A percentile compares a stretch with the other conserved stretches of the same genome.
Evolutionary conservation across 441 rosid species (phyloP).

Genomic region (Metrosideros polymorpha): DNA sequence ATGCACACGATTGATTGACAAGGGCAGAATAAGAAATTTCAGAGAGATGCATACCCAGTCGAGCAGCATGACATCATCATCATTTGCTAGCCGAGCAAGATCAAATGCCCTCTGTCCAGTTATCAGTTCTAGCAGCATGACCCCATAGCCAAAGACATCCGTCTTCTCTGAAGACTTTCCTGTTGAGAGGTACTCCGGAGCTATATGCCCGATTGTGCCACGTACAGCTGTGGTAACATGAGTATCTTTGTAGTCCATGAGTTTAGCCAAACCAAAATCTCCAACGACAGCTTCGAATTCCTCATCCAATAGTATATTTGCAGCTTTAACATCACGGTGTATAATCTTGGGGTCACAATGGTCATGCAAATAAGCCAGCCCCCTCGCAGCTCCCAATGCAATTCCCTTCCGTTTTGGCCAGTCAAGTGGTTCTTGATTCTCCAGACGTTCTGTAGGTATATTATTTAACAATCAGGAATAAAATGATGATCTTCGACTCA

Average conservation of each 20-base stretch:
- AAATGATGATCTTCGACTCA: not conserved
- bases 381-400: slow-evolving; percentile 65
- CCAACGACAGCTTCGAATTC: slow-evolving; percentile 78
- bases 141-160: slow-evolving; percentile 76
- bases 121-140: slow-evolving; percentile 85
- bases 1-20: not conserved
- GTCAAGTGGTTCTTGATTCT: slow-evolving; percentile 39
- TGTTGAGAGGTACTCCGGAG: slow-evolving; percentile 73
- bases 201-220: slow-evolving; percentile 72
- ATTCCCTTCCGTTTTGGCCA: slow-evolving; percentile 52
- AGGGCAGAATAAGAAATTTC: not conserved
- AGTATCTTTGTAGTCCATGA: slow-evolving; percentile 74
- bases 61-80: slow-evolving; percentile 77
- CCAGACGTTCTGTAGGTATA: slow-evolving; percentile 38
- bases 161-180: slow-evolving; percentile 75
- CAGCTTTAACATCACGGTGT: slow-evolving; percentile 78
- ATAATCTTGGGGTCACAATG: slow-evolving; percentile 74
- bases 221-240: slow-evolving; percentile 75
- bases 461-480: slow-evolving; percentile 3
- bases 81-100: slow-evolving; percentile 80
- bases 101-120: slow-evolving; percentile 85
- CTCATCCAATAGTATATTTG: slow-evolving; percentile 66
- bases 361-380: slow-evolving; percentile 68
- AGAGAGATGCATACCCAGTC: slow-evolving; percentile 54
- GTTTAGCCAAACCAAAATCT: slow-evolving; percentile 70